A percentile compares a stretch with the other conserved stretches of the same genome.
These are phyloP conservation scores for Sclerospora graminicola DNA, from an alignment of 352 stramenopile species.

Conservation along the genomic window DNA sequence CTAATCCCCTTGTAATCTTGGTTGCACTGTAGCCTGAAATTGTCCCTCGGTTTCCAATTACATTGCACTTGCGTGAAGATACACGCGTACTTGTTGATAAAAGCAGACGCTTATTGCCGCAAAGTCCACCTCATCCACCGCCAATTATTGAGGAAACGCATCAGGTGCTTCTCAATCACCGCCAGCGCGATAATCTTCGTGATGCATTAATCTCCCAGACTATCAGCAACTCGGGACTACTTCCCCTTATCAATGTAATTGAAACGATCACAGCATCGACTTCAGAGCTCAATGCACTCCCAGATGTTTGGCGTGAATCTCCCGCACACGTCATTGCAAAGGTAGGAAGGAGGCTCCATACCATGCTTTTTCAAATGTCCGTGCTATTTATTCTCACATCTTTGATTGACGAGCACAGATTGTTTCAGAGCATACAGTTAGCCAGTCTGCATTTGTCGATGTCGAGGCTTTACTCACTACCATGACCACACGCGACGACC, in stretches of 20 bases:
- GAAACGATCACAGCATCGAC: constrained; percentile 24
- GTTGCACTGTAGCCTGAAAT: constrained; percentile 26
- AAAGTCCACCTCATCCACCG: constrained; percentile 16
- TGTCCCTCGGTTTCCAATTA: constrained; percentile 45
- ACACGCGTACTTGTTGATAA: constrained; percentile 33
- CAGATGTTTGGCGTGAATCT: constrained; percentile 33
- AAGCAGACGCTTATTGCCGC: constrained; percentile 25
- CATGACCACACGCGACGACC: no score
- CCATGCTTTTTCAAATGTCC: neutral
- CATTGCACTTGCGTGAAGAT: constrained; percentile 45
- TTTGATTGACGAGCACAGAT: no score
- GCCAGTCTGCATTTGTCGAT: no score
- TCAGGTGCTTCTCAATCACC: constrained; percentile 29
- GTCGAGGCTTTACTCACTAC: no score
- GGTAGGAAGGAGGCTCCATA: constrained; percentile 23
- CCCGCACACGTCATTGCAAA: constrained; percentile 34
- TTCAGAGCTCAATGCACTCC: constrained; percentile 20
- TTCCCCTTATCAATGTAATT: constrained; percentile 18
- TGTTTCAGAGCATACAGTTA: no score
- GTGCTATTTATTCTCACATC: neutral
- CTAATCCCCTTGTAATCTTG: constrained; percentile 17
- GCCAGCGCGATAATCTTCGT: constrained; percentile 23
- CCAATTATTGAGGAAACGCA: constrained; percentile 37
- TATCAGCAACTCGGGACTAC: constrained; percentile 8
- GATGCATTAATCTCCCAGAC: constrained; percentile 9